Conservation (phyloP, 1,284 basidiomycete species). For the Wallemia hederae region DNA sequence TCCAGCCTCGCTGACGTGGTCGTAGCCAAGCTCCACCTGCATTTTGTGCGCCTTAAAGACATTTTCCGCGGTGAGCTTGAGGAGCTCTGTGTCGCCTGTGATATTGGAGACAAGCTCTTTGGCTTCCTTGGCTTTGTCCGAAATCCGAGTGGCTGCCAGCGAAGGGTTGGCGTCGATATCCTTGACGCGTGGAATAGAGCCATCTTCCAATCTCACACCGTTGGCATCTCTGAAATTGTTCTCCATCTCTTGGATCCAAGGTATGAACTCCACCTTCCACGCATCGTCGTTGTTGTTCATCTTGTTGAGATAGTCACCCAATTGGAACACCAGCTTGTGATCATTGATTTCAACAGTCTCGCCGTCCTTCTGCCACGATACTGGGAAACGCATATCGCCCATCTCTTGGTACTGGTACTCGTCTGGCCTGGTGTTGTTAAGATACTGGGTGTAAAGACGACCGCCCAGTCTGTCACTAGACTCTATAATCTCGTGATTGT, state of each 20-base stretch:
- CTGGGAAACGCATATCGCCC: constrained; percentile 10
- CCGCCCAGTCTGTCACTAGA: constrained; percentile 8
- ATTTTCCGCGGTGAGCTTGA: constrained; percentile 6
- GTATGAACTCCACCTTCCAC: constrained; percentile 9
- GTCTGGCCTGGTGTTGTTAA: constrained; percentile 8
- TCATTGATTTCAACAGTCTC: constrained; percentile 9
- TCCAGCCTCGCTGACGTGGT: constrained; percentile 1
- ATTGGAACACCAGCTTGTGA: constrained; percentile 10
- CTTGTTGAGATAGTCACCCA: constrained; percentile 9
- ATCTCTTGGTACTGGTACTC: constrained; percentile 11
- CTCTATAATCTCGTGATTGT: constrained; percentile 10
- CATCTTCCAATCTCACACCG: constrained; percentile 8
- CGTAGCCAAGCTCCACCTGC: not conserved
- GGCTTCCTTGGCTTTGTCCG: constrained; percentile 5
- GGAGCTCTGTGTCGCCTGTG: constrained; percentile 6
- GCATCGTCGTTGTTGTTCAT: constrained; percentile 7
- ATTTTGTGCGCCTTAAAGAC: constrained; percentile 9
- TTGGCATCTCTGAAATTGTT: constrained; percentile 6
- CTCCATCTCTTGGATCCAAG: constrained; percentile 9
- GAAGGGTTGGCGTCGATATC: constrained; percentile 5
- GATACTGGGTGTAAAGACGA: constrained; percentile 8
- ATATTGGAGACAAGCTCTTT: constrained; percentile 6
- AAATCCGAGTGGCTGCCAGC: constrained; percentile 1
- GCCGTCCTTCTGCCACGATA: constrained; percentile 7
- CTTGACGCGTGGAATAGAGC: constrained; percentile 7